A percentile compares a stretch with the other conserved stretches of the same genome.
Conservation (phyloP, 2,329 filamentous ascomycete species). For the Apiospora arundinis region DNA sequence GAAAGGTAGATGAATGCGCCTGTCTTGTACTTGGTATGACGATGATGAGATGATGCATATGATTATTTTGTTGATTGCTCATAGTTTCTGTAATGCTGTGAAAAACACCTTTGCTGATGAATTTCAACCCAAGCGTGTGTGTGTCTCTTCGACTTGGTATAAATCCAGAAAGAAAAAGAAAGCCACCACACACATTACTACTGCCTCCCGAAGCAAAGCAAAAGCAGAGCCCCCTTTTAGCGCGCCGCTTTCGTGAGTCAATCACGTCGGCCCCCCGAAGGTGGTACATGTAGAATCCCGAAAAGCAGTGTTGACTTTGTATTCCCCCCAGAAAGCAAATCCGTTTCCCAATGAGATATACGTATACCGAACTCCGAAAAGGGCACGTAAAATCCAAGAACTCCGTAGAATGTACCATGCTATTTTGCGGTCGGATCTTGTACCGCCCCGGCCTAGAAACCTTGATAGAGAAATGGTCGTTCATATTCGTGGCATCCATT, state of each 20-base stretch:
- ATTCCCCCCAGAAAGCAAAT: neutral
- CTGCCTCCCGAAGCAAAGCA: neutral
- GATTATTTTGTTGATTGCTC: conserved; percentile 20
- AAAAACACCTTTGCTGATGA: neutral
- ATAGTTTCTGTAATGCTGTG: conserved; percentile 8
- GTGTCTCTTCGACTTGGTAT: conserved; percentile 3
- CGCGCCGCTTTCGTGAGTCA: neutral
- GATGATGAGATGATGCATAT: neutral
- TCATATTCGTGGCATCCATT: neutral
- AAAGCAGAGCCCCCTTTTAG: neutral
- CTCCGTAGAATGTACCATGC: neutral
- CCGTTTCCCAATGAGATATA: neutral
- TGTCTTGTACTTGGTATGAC: neutral
- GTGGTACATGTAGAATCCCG: neutral
- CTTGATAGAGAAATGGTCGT: neutral
- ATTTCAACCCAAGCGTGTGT: neutral
- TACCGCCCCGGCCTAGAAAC: neutral
- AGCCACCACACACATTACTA: neutral
- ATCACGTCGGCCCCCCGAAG: neutral
- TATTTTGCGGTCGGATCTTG: neutral
- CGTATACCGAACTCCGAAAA: neutral
- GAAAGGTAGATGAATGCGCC: neutral
- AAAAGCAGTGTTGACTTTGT: neutral
- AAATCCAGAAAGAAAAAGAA: neutral
- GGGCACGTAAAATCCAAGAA: neutral